phyloP scores from a whole-genome alignment of 1,284 basidiomycete genomes.

The Hymenochaete sp. region DNA sequence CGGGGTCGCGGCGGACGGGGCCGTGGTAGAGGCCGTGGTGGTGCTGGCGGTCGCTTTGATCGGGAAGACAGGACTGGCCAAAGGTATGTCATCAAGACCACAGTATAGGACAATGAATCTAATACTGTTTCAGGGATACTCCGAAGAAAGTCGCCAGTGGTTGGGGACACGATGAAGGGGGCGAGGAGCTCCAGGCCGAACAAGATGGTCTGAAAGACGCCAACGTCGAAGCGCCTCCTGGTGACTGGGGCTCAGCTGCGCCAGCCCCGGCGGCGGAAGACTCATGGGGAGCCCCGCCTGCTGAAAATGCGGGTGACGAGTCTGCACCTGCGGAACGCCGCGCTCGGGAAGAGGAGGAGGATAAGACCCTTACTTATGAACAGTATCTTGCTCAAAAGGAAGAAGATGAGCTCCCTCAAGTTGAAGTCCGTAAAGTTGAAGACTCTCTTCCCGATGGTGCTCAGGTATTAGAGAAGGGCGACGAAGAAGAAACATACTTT shows the following conservation, averaged over 20 bases:
- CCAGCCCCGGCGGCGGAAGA: slow-evolving; percentile 28
- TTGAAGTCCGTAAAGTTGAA: slow-evolving; percentile 60
- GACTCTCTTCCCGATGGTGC: slow-evolving; percentile 58
- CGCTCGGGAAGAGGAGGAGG: slow-evolving; percentile 75
- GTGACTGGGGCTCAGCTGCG: slow-evolving; percentile 22
- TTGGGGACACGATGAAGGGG: slow-evolving; percentile 86
- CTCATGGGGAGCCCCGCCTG: slow-evolving; percentile 32
- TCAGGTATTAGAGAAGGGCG: slow-evolving; percentile 43
- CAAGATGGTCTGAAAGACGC: slow-evolving; percentile 49
- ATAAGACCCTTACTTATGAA: slow-evolving; percentile 84
- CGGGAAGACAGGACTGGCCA: slow-evolving; percentile 79
- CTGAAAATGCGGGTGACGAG: slow-evolving; percentile 29
- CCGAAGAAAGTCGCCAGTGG: slow-evolving; percentile 88
- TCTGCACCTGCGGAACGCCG: slow-evolving; percentile 27
- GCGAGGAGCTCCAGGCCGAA: slow-evolving; percentile 70
- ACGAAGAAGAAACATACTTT: slow-evolving; percentile 59
- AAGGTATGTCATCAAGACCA: slow-evolving; percentile 40
- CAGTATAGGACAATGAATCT: slow-evolving; percentile 16
- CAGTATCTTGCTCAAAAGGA: slow-evolving; percentile 74
- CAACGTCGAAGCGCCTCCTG: slow-evolving; percentile 19
- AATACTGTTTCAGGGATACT: slow-evolving; percentile 52
- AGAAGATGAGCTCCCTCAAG: slow-evolving; percentile 54
- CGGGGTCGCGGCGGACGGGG: slow-evolving; percentile 34
- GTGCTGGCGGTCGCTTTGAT: slow-evolving; percentile 64
- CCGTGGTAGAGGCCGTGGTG: slow-evolving; percentile 34